These are phyloP conservation scores for Cairneyella variabilis DNA, from an alignment of 495 filamentous ascomycete species.

Conservation along the genomic window DNA sequence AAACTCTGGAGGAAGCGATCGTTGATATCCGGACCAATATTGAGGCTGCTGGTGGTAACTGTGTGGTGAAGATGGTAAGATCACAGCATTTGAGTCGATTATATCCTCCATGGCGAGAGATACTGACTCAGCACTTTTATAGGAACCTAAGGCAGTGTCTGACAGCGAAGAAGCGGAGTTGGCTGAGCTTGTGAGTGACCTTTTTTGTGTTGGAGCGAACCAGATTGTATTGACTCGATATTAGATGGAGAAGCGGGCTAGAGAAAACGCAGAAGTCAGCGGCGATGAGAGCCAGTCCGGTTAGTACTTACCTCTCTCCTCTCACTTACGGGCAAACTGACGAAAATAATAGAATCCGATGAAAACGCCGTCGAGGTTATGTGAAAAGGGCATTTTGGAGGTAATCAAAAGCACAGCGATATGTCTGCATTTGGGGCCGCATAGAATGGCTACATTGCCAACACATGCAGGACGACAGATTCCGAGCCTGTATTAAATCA, in stretches of 20 bases:
- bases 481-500: too few relatives aligned
- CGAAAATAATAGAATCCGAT: conserved; percentile 89
- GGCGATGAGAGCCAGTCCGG: conserved; percentile 94
- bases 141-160: conserved; percentile 96
- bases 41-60: conserved; percentile 65
- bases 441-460: conserved; percentile 10
- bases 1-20: conserved; percentile 81
- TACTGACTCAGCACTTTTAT: too few relatives aligned
- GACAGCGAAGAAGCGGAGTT: conserved; percentile 97
- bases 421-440: conserved; percentile 28
- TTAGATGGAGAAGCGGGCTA: conserved; percentile 98
- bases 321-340: too few relatives aligned
- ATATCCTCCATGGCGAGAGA: too few relatives aligned
- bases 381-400: conserved; percentile 13
- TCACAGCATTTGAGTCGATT: too few relatives aligned
- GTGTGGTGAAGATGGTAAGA: conserved; percentile 91
- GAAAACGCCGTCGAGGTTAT: conserved; percentile 49
- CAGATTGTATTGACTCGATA: too few relatives aligned
- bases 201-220: too few relatives aligned
- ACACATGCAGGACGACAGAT: too few relatives aligned
- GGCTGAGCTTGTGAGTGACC: too few relatives aligned
- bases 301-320: too few relatives aligned
- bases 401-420: conserved; percentile 23
- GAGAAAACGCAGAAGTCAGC: conserved; percentile 94
- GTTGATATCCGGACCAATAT: conserved; percentile 77